Conservation (phyloP, 495 filamentous ascomycete species). For the Annulohypoxylon moriforme region DNA sequence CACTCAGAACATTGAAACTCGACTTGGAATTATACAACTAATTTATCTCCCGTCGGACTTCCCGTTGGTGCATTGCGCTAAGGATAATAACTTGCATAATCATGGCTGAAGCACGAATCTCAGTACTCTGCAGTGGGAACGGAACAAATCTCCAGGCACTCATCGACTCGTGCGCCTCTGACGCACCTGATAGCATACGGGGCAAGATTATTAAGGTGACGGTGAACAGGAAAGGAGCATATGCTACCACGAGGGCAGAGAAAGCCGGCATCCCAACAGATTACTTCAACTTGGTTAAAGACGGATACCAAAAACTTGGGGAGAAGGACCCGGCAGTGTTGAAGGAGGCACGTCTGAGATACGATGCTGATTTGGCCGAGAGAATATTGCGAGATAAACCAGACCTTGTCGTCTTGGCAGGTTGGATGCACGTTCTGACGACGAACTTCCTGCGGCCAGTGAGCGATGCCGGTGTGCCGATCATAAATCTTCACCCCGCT, state of each 20-base stretch:
- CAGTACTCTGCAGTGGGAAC: conserved; percentile 67
- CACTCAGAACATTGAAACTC: background rate
- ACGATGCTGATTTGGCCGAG: conserved; percentile 83
- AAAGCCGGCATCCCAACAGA: conserved; percentile 77
- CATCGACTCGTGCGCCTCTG: conserved; percentile 74
- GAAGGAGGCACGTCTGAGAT: conserved; percentile 70
- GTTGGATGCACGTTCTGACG: conserved; percentile 74
- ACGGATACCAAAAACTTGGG: conserved; percentile 65
- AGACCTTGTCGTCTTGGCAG: conserved; percentile 74
- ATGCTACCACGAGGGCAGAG: conserved; percentile 78
- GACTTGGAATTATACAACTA: conserved; percentile 3
- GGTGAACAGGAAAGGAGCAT: conserved; percentile 84
- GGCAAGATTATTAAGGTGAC: conserved; percentile 79
- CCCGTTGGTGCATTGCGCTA: conserved; percentile 16
- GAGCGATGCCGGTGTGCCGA: conserved; percentile 65
- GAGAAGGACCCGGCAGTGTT: conserved; percentile 64
- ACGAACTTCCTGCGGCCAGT: conserved; percentile 70
- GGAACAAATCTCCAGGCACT: conserved; percentile 93
- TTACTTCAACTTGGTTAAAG: conserved; percentile 86
- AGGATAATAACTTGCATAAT: conserved; percentile 3
- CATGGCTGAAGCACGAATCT: conserved; percentile 52
- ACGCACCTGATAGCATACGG: conserved; percentile 61
- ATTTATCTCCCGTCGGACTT: background rate
- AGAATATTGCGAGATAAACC: conserved; percentile 75
- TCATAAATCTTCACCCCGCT: conserved; percentile 87